These are phyloP conservation scores for Coemansia sp. DNA, from an alignment of 192 early-diverging fungal species.

Conservation along the genomic window DNA sequence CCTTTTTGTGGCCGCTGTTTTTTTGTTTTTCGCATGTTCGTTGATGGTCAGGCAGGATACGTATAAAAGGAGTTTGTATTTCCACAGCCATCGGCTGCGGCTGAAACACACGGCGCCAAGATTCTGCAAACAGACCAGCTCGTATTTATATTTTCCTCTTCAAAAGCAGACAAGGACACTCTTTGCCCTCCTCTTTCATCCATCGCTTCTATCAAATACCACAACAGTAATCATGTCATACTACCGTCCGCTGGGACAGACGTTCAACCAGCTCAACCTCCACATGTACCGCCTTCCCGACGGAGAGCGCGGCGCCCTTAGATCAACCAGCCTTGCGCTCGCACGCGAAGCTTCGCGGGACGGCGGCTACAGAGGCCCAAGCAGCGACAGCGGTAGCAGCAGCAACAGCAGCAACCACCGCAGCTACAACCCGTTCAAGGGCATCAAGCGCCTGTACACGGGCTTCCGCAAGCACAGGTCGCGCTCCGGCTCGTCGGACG, in stretches of 20 bases:
- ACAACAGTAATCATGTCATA: conserved; percentile 33
- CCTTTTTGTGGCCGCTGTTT: background rate
- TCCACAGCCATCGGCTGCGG: background rate
- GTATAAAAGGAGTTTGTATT: background rate
- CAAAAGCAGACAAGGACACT: background rate
- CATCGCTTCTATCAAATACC: background rate
- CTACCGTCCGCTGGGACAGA: conserved; percentile 48
- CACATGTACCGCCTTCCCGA: conserved; percentile 55
- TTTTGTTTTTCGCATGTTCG: background rate
- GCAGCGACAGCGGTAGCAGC: conserved; percentile 19
- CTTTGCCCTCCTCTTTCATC: background rate
- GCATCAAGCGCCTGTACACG: conserved; percentile 48
- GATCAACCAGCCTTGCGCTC: conserved; percentile 45
- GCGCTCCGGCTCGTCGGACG: conserved; percentile 15
- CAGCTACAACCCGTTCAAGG: conserved; percentile 47
- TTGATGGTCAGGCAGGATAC: background rate
- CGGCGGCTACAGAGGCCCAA: conserved; percentile 19
- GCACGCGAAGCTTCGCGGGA: conserved; percentile 46
- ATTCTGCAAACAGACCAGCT: background rate
- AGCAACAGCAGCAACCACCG: conserved; percentile 5
- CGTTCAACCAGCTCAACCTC: conserved; percentile 54
- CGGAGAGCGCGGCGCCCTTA: conserved; percentile 49
- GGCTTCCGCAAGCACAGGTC: conserved; percentile 42
- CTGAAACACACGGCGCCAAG: background rate
- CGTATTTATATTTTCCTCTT: background rate